A percentile compares a stretch with the other conserved stretches of the same genome.
phyloP scores from a whole-genome alignment of 2,329 filamentous ascomycete genomes.

The Xylaria sp. region DNA sequence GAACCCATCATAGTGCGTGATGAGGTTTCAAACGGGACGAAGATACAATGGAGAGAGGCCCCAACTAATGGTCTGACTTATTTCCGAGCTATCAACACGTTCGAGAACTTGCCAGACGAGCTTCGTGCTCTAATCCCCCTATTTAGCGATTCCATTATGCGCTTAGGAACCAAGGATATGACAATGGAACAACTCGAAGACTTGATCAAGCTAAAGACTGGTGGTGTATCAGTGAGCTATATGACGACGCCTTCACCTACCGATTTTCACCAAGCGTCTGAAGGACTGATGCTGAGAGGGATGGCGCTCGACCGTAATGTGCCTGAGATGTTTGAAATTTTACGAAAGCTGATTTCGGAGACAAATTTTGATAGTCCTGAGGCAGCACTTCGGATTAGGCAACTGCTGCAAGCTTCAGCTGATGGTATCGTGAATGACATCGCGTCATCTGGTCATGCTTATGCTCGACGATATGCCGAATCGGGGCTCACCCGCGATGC shows the following conservation, averaged over 20 bases:
- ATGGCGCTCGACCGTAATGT: constrained; percentile 92
- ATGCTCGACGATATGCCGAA: constrained; percentile 85
- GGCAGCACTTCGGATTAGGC: constrained; percentile 82
- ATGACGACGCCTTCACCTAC: constrained; percentile 83
- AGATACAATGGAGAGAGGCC: constrained; percentile 90
- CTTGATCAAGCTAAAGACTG: constrained; percentile 94
- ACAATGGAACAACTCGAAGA: constrained; percentile 96
- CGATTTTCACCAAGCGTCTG: constrained; percentile 75
- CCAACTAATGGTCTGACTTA: constrained; percentile 97
- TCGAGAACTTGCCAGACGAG: constrained; percentile 84
- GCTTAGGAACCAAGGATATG: constrained; percentile 87
- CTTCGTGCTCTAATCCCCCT: constrained; percentile 86
- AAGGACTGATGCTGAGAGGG: constrained; percentile 86
- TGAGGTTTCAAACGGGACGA: constrained; percentile 71
- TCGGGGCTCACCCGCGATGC: constrained; percentile 79
- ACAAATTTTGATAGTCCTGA: constrained; percentile 90
- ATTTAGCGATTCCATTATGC: constrained; percentile 93
- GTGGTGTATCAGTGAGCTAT: constrained; percentile 86
- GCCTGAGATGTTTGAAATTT: constrained; percentile 87
- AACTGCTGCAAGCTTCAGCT: constrained; percentile 86
- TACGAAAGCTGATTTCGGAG: constrained; percentile 82
- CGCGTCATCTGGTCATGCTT: constrained; percentile 88
- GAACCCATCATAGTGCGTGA: constrained; percentile 71
- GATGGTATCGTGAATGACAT: constrained; percentile 93
- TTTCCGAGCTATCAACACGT: constrained; percentile 86